Percentiles rank a stretch among this genome's conserved stretches.
These are phyloP conservation scores for Aspergillus sparsus DNA, from an alignment of 495 filamentous ascomycete genomes.

Conservation along the genomic window DNA sequence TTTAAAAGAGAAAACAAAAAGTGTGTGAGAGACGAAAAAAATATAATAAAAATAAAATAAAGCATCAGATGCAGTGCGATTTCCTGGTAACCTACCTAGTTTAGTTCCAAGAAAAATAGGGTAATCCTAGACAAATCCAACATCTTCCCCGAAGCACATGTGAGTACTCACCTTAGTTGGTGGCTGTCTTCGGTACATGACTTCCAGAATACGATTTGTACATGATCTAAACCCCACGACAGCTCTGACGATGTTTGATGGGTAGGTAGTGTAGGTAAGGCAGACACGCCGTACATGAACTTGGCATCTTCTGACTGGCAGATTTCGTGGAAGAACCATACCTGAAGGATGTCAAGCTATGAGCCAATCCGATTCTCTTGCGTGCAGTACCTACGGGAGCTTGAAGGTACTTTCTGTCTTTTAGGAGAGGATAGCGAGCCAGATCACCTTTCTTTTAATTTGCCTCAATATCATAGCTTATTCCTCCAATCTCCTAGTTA, in stretches of 20 bases:
- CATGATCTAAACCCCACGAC: constrained; percentile 7
- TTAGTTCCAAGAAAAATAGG: not conserved
- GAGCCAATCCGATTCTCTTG: constrained; percentile 22
- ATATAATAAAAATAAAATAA: not conserved
- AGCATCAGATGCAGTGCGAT: not conserved
- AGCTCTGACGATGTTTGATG: constrained; percentile 1
- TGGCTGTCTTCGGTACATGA: constrained; percentile 6
- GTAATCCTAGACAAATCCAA: not conserved
- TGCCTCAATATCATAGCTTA: constrained; percentile 11
- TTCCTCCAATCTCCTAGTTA: constrained; percentile 21
- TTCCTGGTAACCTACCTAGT: not conserved
- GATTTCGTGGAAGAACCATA: not conserved
- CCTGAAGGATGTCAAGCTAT: not conserved
- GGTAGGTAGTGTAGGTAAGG: not conserved
- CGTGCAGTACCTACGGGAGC: constrained; percentile 23
- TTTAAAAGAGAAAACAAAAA: not conserved
- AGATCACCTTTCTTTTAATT: constrained; percentile 24
- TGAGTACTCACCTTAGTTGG: constrained; percentile 3
- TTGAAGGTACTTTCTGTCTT: constrained; percentile 9
- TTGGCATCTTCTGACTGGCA: constrained; percentile 10
- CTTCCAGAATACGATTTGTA: constrained; percentile 11
- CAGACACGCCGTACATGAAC: constrained; percentile 3
- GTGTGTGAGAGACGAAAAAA: not conserved
- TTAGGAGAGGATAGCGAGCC: constrained; percentile 22
- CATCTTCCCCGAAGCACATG: constrained; percentile 4